Conservation (phyloP, 2,329 filamentous ascomycete genomes). For the Gyromitra esculenta region DNA sequence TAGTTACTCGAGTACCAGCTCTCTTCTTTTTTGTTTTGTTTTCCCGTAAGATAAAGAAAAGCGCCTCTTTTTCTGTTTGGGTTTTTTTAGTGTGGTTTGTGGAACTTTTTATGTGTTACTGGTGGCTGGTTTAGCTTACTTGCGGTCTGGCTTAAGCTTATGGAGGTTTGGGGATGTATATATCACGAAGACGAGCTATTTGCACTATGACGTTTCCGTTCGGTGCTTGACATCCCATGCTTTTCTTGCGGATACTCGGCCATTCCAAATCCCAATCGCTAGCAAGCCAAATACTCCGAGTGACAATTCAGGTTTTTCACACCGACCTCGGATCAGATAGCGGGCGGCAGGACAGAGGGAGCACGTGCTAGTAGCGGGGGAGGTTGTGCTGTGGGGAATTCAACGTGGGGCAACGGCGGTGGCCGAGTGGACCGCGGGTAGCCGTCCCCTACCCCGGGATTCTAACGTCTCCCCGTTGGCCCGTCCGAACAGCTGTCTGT, state of each 20-base stretch:
- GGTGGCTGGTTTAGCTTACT: conserved; percentile 6
- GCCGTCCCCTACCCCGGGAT: not conserved
- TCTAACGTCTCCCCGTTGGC: conserved; percentile 21
- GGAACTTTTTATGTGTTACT: no score
- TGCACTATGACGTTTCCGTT: not conserved
- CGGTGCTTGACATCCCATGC: not conserved
- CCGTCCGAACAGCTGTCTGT: conserved; percentile 21
- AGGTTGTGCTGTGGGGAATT: conserved; percentile 1
- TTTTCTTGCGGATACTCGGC: not conserved
- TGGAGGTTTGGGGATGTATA: conserved; percentile 20
- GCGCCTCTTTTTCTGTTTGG: conserved; percentile 32
- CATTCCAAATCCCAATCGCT: not conserved
- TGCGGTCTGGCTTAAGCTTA: conserved; percentile 12
- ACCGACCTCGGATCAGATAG: conserved; percentile 47
- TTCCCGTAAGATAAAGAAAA: conserved; percentile 47
- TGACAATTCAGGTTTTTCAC: not conserved
- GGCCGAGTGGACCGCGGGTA: conserved; percentile 27
- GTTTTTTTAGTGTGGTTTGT: conserved; percentile 31
- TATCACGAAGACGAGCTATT: conserved; percentile 13
- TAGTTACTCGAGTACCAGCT: conserved; percentile 22
- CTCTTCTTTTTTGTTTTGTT: not conserved
- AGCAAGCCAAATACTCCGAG: not conserved
- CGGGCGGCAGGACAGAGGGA: conserved; percentile 17
- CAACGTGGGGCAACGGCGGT: not conserved
- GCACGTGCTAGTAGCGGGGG: not conserved